Conservation (phyloP, 2,329 filamentous ascomycete genomes). For the Talaromyces verruculosus region DNA sequence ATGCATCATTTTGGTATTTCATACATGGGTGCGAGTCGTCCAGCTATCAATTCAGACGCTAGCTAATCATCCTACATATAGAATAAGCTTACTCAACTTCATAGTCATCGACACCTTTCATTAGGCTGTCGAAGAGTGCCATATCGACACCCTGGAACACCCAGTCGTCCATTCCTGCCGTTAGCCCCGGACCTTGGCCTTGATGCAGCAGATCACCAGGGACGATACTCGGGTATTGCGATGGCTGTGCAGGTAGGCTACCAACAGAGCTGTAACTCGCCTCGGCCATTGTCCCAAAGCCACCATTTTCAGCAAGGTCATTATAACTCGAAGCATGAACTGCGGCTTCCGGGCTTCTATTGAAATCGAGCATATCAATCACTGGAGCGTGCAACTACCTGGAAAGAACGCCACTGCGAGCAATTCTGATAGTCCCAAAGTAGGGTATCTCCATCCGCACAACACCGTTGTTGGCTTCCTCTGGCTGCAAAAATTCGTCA, state of each 20-base stretch:
- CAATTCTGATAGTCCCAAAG: constrained; percentile 43
- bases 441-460: constrained; percentile 48
- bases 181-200: neutral
- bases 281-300: neutral
- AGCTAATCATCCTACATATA: neutral
- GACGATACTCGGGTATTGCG: neutral
- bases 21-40: neutral
- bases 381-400: neutral
- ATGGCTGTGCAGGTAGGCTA: neutral
- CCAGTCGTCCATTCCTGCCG: constrained; percentile 2
- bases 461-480: neutral
- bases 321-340: neutral
- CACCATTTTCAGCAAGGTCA: neutral
- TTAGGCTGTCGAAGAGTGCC: neutral
- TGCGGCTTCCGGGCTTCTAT: neutral
- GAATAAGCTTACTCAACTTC: neutral
- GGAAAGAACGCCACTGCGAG: constrained; percentile 15
- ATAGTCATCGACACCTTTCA: constrained; percentile 5
- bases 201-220: neutral
- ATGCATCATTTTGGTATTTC: neutral
- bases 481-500: neutral
- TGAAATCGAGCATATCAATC: neutral
- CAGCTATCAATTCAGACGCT: neutral
- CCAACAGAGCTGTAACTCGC: neutral
- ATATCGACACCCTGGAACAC: constrained; percentile 11